A percentile compares a stretch with the other conserved stretches of the same genome.
Conservation (phyloP, 805 yeast species). For the Sugiyamaella marilandica region DNA sequence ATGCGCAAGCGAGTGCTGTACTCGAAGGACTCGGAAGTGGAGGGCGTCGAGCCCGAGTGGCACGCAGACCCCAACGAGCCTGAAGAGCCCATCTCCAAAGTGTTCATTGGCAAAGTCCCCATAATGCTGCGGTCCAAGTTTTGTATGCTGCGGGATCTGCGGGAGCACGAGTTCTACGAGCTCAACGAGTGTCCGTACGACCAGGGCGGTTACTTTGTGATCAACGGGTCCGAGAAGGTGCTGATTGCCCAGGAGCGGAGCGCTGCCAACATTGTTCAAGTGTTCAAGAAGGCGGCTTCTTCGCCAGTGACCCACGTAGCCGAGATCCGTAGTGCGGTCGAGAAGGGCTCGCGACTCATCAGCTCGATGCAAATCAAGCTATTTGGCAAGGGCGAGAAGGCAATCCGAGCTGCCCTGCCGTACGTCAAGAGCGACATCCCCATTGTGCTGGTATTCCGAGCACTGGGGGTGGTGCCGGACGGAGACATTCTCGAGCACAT, state of each 20-base stretch:
- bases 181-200: slow-evolving; percentile 98
- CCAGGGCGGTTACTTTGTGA: slow-evolving; percentile 99
- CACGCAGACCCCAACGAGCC: slow-evolving; percentile 51
- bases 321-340: slow-evolving; percentile 93
- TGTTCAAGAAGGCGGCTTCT: slow-evolving; percentile 94
- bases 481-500: slow-evolving; percentile 98
- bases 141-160: slow-evolving; percentile 84
- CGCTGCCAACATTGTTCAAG: slow-evolving; percentile 98
- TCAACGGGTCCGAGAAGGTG: slow-evolving; percentile 97
- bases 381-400: slow-evolving; percentile 75
- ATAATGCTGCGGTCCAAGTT: slow-evolving; percentile 96
- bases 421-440: slow-evolving; percentile 96
- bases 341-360: slow-evolving; percentile 93
- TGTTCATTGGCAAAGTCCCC: slow-evolving; percentile 94
- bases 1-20: slow-evolving; percentile 86
- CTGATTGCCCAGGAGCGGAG: slow-evolving; percentile 97
- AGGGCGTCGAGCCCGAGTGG: slow-evolving; percentile 43
- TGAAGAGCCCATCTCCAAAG: slow-evolving; percentile 72
- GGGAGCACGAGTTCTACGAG: slow-evolving; percentile 90
- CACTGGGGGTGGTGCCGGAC: slow-evolving; percentile 97
- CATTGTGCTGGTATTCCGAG: slow-evolving; percentile 93
- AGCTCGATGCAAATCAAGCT: slow-evolving; percentile 91
- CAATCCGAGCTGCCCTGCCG: slow-evolving; percentile 93
- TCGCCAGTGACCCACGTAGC: slow-evolving; percentile 95
- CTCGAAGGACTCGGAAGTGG: slow-evolving; percentile 62